Evolutionary conservation across 345 rosid species (phyloP).

Genomic region (Corchorus capsularis): DNA sequence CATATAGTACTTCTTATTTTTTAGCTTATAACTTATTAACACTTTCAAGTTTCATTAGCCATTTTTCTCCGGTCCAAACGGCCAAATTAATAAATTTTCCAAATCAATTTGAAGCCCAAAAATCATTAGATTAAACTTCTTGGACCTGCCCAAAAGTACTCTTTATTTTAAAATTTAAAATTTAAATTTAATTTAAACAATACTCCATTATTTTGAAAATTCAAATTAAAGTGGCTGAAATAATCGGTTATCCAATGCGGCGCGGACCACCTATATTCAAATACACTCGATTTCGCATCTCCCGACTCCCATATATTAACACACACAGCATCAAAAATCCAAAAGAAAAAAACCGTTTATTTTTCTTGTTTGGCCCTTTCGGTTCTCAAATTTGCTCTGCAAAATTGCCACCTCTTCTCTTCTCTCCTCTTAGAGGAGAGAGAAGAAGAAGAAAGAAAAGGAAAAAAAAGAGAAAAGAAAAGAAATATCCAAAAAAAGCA

Average conservation of each 20-base stretch:
- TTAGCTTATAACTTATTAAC: too few species aligned
- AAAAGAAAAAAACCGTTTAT: not conserved
- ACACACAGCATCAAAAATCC: not conserved
- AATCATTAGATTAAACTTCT: not conserved
- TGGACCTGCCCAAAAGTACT: not conserved
- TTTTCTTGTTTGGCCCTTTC: not conserved
- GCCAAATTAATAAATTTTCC: not conserved
- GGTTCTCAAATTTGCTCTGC: conserved; percentile 19
- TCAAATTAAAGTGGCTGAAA: conserved; percentile 8
- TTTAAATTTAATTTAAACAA: too few species aligned
- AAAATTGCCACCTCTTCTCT: conserved; percentile 25
- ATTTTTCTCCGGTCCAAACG: too few species aligned
- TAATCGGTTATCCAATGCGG: not conserved
- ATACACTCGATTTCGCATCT: not conserved
- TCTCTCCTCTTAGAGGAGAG: conserved; percentile 33
- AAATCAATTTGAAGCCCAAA: too few species aligned
- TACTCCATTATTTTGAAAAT: not conserved
- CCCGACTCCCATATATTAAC: not conserved
- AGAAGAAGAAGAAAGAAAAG: conserved; percentile 17
- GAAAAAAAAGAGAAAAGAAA: not conserved
- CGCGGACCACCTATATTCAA: not conserved
- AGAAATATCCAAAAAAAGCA: not conserved
- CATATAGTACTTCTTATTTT: too few species aligned
- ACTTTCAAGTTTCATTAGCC: too few species aligned
- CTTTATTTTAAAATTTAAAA: not conserved